A percentile compares a stretch with the other conserved stretches of the same genome.
Evolutionary conservation across 768 basidiomycete genomes (phyloP).

Genomic region (Leccinum barrowsii): DNA sequence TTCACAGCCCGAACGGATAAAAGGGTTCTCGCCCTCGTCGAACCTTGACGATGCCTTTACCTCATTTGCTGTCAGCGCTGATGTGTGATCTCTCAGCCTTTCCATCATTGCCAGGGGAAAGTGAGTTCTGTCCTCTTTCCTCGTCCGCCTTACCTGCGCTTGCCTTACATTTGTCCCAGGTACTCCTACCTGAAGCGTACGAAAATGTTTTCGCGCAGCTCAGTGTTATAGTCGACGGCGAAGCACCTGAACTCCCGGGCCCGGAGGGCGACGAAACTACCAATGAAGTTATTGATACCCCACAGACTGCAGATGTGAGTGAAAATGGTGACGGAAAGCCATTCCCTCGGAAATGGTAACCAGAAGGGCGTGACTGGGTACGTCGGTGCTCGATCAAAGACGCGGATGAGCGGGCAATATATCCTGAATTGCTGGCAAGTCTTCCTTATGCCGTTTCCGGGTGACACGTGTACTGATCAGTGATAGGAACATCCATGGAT

Average conservation of each 20-base stretch:
- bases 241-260: conserved; percentile 66
- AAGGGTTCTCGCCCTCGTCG: conserved; percentile 68
- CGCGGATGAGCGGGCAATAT: conserved; percentile 75
- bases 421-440: conserved; percentile 74
- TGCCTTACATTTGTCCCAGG: conserved; percentile 15
- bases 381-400: conserved; percentile 76
- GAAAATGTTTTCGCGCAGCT: conserved; percentile 95
- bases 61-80: conserved; percentile 92
- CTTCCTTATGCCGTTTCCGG: neutral
- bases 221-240: conserved; percentile 94
- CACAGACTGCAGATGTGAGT: conserved; percentile 2
- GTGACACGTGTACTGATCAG: neutral
- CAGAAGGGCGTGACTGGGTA: conserved; percentile 78
- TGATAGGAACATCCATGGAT: conserved; percentile 77
- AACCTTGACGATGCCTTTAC: conserved; percentile 31
- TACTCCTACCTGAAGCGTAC: conserved; percentile 98
- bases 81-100: conserved; percentile 95
- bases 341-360: conserved; percentile 23
- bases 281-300: conserved; percentile 12
- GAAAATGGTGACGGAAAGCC: conserved; percentile 16
- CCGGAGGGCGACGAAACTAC: conserved; percentile 49
- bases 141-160: neutral
- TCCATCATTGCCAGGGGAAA: conserved; percentile 82
- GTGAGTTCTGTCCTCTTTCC: conserved; percentile 12
- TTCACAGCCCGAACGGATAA: conserved; percentile 87